Evolutionary conservation across 2,329 filamentous ascomycete genomes (phyloP), one percentile per base, ranked within the genome.

Genomic region (Aspergillus amoenus): DNA sequence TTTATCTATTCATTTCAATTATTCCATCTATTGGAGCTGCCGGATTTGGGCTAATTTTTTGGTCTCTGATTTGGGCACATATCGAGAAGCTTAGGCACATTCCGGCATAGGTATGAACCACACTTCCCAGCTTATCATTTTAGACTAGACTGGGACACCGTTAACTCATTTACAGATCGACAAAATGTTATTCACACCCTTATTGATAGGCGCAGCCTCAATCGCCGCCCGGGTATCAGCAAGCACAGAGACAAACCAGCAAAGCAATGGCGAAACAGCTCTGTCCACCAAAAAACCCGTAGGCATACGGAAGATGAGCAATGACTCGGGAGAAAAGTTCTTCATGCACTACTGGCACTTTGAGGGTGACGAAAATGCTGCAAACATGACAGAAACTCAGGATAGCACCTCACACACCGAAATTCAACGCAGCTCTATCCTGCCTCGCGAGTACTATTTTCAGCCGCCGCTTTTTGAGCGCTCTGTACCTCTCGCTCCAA

Each of bases 301-400:
- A 6, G 61, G 61, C 9, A 46, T 65, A 15, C 56, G 68, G 30
- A 81, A 80, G 58, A 80, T 81, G 78, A 76, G 69, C 42, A 62
- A 60, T 5, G 76, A 80, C 42, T 73, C 77, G 44, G 76, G 78
- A 11, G 77, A 81, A 62, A 81, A 79, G 63, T 81, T 81, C 65
- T 78, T 74, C 50, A 65, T 74, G 34, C 69, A 78, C 34, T 80
- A 79, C 60, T 81, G 78, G 78, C 51, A 65, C 17, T 77, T 78
- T 52, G 64, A 61, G 9, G 56, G 65, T 3, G 61, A 61, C 6
- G 47, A 45, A 5, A 43, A 42, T 15, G 11, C 12, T 46, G 50
- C 32, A 9, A 41, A 58, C 27, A 43, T 48, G 9, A 54, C 57
- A 18, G 37, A 45, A 11, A 17, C 42, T 8, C n/a, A 30, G 1